Percentiles rank a stretch among this genome's conserved stretches.
phyloP scores from a whole-genome alignment of 257 asterid genomes.

The Dorcoceras hygrometricum region DNA sequence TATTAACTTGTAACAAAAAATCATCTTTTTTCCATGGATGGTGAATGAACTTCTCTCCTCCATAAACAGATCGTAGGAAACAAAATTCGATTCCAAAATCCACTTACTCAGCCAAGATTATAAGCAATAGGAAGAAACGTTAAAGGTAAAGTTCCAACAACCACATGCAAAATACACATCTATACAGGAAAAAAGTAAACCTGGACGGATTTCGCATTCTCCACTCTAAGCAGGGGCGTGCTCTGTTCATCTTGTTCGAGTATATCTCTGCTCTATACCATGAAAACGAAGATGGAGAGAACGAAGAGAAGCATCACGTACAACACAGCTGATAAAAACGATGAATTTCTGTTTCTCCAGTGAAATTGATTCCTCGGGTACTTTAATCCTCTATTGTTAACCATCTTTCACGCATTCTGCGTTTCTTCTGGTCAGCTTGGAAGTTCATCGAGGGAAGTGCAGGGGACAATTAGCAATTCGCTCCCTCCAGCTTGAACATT shows the following conservation, averaged over 20 bases:
- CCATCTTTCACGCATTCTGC: conserved; percentile 31
- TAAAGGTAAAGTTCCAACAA: background rate
- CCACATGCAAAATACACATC: background rate
- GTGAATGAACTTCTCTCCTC: too few species aligned
- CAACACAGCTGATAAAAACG: conserved; percentile 43
- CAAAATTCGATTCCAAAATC: background rate
- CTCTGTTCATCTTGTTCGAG: conserved; percentile 47
- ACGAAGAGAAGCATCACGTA: conserved; percentile 54
- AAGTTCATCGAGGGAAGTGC: background rate
- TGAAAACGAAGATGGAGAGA: conserved; percentile 61
- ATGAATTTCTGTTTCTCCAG: conserved; percentile 40
- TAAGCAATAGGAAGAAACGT: background rate
- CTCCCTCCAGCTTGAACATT: background rate
- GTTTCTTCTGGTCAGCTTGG: conserved; percentile 1
- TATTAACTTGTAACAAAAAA: background rate
- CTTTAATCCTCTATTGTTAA: conserved; percentile 32
- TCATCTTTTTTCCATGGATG: too few species aligned
- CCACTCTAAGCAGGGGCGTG: conserved; percentile 33
- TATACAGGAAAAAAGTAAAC: conserved; percentile 20
- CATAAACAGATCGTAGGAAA: background rate
- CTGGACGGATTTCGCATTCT: conserved; percentile 36
- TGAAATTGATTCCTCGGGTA: conserved; percentile 29
- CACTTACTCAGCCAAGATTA: too few species aligned
- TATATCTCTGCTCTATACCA: conserved; percentile 55
- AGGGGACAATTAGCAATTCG: background rate